A percentile compares a stretch with the other conserved stretches of the same genome.
Evolutionary conservation across 345 rosid species (phyloP).

Genomic region (Eucalyptus caleyi): DNA sequence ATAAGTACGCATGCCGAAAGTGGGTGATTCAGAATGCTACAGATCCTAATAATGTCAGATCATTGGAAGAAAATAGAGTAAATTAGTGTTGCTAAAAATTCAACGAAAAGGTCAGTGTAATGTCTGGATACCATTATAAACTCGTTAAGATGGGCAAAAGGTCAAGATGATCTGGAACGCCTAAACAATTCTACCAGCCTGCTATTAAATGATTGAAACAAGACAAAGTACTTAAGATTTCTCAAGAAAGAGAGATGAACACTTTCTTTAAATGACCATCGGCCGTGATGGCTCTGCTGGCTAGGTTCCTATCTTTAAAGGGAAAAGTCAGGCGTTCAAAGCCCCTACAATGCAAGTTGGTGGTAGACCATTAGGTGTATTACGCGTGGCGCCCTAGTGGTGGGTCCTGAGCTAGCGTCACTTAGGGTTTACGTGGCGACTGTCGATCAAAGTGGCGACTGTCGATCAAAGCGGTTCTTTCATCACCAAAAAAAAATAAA

Average conservation of each 20-base stretch:
- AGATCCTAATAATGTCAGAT: background rate
- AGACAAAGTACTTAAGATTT: background rate
- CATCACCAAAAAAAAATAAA: accelerated
- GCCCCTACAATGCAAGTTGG: too few relatives aligned
- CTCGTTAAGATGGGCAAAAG: background rate
- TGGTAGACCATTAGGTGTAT: too few relatives aligned
- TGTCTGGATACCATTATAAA: background rate
- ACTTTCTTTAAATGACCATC: background rate
- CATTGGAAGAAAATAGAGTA: background rate
- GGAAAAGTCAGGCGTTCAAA: too few relatives aligned
- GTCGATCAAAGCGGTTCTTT: accelerated
- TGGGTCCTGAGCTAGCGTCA: too few relatives aligned
- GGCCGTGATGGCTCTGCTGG: too few relatives aligned
- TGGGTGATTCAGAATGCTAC: background rate
- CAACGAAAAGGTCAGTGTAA: background rate
- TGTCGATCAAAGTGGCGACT: accelerated
- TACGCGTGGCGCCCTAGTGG: too few relatives aligned
- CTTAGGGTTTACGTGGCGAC: accelerated
- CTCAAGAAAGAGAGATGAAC: background rate
- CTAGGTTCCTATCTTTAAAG: too few relatives aligned
- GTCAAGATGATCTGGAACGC: background rate
- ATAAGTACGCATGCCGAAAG: background rate
- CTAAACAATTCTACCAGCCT: background rate
- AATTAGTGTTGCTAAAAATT: background rate
- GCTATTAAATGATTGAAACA: background rate